A percentile compares a stretch with the other conserved stretches of the same genome.
Evolutionary conservation across 495 filamentous ascomycete species (phyloP).

Genomic region (Podospora bellae-mahoneyi): DNA sequence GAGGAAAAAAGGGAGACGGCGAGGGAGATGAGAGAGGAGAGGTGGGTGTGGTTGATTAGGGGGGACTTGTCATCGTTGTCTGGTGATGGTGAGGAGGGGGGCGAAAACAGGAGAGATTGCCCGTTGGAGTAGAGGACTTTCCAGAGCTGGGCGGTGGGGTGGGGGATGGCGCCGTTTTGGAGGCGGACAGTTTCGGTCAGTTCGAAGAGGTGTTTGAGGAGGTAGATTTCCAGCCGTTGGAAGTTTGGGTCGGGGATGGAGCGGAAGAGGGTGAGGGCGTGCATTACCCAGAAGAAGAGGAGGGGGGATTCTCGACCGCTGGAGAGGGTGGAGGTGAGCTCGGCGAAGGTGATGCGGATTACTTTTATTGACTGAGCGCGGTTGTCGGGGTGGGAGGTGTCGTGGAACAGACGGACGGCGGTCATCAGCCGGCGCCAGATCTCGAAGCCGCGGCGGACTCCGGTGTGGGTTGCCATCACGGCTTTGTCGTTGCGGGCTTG

Average conservation of each 20-base stretch:
- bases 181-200: conserved; percentile 2
- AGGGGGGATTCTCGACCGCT: conserved; percentile 1
- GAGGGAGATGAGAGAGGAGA: neutral
- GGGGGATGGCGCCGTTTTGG: neutral
- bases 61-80: neutral
- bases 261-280: conserved; percentile 14
- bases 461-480: neutral
- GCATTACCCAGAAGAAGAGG: conserved; percentile 13
- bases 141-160: conserved; percentile 5
- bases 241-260: neutral
- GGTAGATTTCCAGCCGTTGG: neutral
- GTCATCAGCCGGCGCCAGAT: conserved; percentile 16
- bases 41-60: neutral
- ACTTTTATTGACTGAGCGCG: conserved; percentile 11
- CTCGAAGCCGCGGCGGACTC: neutral
- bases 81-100: neutral
- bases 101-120: neutral
- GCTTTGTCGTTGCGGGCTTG: neutral
- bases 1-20: neutral
- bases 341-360: conserved; percentile 18
- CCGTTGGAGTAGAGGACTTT: conserved; percentile 9
- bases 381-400: neutral
- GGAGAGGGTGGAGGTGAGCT: conserved; percentile 10
- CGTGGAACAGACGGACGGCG: conserved; percentile 12
- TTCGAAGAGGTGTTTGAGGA: conserved; percentile 9